Conservation (phyloP, 1,139 yeast species). For the Sugiyamaella grinbergsii region DNA sequence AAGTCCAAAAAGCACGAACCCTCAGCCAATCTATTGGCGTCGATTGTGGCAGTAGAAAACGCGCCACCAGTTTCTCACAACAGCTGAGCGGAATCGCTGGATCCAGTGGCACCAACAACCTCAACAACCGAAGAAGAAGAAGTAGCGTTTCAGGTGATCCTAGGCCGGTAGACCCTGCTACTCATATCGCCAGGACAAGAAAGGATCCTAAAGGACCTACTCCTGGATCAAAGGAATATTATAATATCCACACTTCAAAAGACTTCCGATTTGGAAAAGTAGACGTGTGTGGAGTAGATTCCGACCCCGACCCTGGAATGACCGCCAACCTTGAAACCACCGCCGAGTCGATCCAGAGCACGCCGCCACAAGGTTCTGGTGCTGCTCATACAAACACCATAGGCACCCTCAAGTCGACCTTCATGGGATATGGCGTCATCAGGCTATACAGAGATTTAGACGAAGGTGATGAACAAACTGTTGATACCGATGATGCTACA, state of each 20-base stretch:
- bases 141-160: conserved; percentile 13
- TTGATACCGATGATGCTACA: conserved; percentile 27
- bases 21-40: background rate
- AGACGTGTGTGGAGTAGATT: conserved; percentile 31
- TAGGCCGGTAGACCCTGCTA: conserved; percentile 17
- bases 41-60: background rate
- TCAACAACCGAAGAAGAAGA: too few species aligned
- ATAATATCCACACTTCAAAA: conserved; percentile 24
- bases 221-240: conserved; percentile 21
- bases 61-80: conserved; percentile 8
- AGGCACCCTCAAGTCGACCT: conserved; percentile 50
- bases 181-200: conserved; percentile 14
- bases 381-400: background rate
- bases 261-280: conserved; percentile 38
- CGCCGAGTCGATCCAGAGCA: too few species aligned
- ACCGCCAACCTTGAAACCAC: conserved; percentile 1
- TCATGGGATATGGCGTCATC: conserved; percentile 73
- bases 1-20: background rate
- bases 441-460: conserved; percentile 62
- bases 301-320: conserved; percentile 29
- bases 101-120: background rate
- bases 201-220: conserved; percentile 9
- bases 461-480: conserved; percentile 28
- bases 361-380: background rate
- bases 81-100: conserved; percentile 1